phyloP scores from a whole-genome alignment of 768 basidiomycete genomes.

The Hygrocybe coccinea region DNA sequence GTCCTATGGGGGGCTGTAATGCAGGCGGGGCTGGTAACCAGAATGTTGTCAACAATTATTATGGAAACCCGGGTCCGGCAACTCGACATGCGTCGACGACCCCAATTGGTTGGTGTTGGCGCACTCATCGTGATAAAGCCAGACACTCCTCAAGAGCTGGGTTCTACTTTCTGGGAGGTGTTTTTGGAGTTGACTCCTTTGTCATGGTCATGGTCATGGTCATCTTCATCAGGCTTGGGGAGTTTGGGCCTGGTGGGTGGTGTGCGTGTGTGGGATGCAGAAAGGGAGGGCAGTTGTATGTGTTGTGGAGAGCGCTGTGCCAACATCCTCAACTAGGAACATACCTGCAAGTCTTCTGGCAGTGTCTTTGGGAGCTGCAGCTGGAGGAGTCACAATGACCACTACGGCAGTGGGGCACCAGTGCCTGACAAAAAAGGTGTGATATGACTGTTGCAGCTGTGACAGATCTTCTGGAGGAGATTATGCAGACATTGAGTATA shows the following conservation, averaged over 20 bases:
- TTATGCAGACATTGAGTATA: slow-evolving; percentile 61
- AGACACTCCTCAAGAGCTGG: slow-evolving; percentile 68
- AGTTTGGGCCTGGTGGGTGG: slow-evolving; percentile 1
- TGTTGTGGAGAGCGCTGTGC: slow-evolving; percentile 50
- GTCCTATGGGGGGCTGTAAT: too few relatives aligned
- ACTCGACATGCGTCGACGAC: too few relatives aligned
- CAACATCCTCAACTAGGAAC: neutral
- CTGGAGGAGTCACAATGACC: too few relatives aligned
- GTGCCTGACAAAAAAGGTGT: slow-evolving; percentile 8
- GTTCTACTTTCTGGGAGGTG: slow-evolving; percentile 83
- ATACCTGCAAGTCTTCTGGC: slow-evolving; percentile 8
- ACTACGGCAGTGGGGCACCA: slow-evolving; percentile 8
- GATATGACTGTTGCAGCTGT: slow-evolving; percentile 10
- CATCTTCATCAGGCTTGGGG: slow-evolving; percentile 23
- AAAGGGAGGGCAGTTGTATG: slow-evolving; percentile 78
- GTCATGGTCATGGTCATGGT: too few relatives aligned
- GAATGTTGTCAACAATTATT: too few relatives aligned
- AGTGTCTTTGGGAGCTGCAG: slow-evolving; percentile 3
- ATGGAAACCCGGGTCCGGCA: too few relatives aligned
- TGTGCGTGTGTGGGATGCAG: slow-evolving; percentile 56
- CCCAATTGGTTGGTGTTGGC: too few relatives aligned
- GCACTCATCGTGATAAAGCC: too few relatives aligned
- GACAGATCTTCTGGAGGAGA: slow-evolving; percentile 56
- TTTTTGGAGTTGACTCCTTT: slow-evolving; percentile 51
- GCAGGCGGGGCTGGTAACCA: too few relatives aligned